Conservation (phyloP, 2,329 filamentous ascomycete species). For the Dothistroma pini region DNA sequence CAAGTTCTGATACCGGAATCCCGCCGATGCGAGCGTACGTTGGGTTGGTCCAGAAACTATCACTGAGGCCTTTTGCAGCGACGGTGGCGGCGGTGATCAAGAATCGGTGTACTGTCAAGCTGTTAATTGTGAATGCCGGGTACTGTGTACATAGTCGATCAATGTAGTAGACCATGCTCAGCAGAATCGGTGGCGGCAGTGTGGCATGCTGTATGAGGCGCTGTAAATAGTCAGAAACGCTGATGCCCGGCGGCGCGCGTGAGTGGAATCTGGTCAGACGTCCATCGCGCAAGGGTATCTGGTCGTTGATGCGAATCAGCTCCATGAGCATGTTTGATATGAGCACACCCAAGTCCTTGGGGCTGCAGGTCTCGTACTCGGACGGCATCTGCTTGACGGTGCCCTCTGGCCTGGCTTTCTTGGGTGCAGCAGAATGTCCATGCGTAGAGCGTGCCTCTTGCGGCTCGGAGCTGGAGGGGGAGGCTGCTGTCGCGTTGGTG, state of each 20-base stretch:
- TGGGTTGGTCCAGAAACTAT: constrained; percentile 97
- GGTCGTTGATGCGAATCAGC: constrained; percentile 88
- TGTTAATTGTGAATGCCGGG: constrained; percentile 92
- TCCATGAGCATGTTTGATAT: constrained; percentile 96
- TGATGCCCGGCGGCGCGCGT: constrained; percentile 80
- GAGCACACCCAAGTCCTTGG: constrained; percentile 82
- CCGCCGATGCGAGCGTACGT: constrained; percentile 94
- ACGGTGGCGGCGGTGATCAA: constrained; percentile 94
- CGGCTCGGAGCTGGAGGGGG: constrained; percentile 16
- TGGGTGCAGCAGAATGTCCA: constrained; percentile 37
- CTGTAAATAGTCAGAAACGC: constrained; percentile 88
- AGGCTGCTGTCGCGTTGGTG: neutral
- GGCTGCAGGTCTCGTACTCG: constrained; percentile 75
- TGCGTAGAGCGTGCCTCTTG: constrained; percentile 32
- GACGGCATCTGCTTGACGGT: constrained; percentile 60
- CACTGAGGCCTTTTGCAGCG: constrained; percentile 90
- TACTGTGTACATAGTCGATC: constrained; percentile 90
- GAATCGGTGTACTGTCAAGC: constrained; percentile 93
- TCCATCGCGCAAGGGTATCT: constrained; percentile 76
- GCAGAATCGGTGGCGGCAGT: constrained; percentile 84
- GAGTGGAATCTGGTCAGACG: constrained; percentile 91
- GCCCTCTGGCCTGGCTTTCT: constrained; percentile 46
- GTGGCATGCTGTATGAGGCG: constrained; percentile 92
- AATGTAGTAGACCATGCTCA: constrained; percentile 99
- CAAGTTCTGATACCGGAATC: constrained; percentile 83